Evolutionary conservation across 495 filamentous ascomycete genomes (phyloP).

Genomic region (Glutinoglossum americanum): DNA sequence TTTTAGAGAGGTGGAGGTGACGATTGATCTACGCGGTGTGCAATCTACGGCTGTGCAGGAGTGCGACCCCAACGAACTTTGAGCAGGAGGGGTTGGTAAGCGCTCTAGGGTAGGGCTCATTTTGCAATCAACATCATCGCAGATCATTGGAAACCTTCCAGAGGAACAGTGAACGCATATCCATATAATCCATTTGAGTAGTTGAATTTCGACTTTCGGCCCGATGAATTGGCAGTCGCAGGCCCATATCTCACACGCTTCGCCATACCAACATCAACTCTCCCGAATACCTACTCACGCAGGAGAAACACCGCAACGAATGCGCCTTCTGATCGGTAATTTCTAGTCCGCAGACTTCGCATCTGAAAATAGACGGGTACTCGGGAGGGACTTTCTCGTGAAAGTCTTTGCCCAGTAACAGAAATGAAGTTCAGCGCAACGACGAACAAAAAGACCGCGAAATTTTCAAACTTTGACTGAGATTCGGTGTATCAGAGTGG

Average conservation of each 20-base stretch:
- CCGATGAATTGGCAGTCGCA: neutral
- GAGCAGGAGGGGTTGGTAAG: neutral
- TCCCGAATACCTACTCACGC: neutral
- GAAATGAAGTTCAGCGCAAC: neutral
- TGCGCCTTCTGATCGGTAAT: neutral
- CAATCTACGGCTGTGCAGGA: slow-evolving; percentile 1
- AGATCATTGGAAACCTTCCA: neutral
- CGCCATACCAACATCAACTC: neutral
- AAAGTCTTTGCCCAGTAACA: neutral
- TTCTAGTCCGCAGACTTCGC: neutral
- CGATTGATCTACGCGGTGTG: neutral
- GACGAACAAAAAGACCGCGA: neutral
- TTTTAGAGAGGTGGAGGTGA: neutral
- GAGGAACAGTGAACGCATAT: neutral
- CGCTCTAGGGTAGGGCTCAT: neutral
- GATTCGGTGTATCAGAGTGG: neutral
- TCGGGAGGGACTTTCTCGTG: neutral
- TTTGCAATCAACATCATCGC: neutral
- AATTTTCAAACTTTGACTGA: neutral
- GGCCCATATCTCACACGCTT: neutral
- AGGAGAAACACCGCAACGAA: neutral
- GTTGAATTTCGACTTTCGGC: neutral
- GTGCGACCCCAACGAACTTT: neutral
- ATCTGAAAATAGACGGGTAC: neutral
- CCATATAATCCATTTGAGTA: neutral